These are phyloP conservation scores for Alternaria atra DNA, from an alignment of 2,329 filamentous ascomycete species.

Conservation along the genomic window DNA sequence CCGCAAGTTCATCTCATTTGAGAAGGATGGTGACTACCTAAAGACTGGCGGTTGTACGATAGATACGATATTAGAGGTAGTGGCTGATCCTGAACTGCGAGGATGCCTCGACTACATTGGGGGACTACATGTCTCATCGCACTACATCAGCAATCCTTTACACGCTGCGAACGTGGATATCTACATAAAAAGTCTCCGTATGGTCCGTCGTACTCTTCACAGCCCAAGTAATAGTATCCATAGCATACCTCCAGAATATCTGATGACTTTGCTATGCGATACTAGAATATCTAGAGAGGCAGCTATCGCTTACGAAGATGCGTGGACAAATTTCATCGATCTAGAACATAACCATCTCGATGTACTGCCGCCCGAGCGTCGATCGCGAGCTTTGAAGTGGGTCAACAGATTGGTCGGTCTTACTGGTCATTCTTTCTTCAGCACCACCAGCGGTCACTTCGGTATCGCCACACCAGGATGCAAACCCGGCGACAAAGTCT, in stretches of 20 bases:
- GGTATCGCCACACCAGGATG: neutral
- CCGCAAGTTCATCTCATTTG: neutral
- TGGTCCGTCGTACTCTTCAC: neutral
- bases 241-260: neutral
- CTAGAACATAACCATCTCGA: fast-evolving
- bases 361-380: neutral
- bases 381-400: fast-evolving
- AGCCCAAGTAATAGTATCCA: fast-evolving
- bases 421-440: neutral
- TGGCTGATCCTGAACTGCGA: neutral
- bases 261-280: neutral
- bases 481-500: neutral
- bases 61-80: neutral
- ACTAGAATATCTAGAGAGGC: neutral
- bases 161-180: neutral
- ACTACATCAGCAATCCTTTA: neutral
- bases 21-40: neutral
- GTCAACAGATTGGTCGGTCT: fast-evolving
- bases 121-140: fast-evolving
- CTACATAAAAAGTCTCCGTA: neutral
- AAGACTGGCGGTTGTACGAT: neutral
- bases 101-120: too few species aligned
- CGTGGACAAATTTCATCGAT: neutral
- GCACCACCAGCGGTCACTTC: neutral
- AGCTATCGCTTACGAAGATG: neutral